Evolutionary conservation across 2,329 filamentous ascomycete species (phyloP).

Genomic region (Helotiales sp.): DNA sequence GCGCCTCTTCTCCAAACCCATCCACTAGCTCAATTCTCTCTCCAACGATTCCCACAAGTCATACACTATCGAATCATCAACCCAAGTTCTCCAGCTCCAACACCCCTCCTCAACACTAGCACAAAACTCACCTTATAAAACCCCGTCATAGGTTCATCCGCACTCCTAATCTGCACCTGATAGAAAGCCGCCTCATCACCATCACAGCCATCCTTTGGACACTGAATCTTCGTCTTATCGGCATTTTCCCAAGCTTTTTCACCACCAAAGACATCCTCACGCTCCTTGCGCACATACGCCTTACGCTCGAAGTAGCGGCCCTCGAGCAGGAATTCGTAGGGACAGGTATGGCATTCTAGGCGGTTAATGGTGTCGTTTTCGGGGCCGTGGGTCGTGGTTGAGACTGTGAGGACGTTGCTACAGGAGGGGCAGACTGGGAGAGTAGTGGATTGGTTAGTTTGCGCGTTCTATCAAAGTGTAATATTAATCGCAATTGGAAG

Average conservation of each 20-base stretch:
- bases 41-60: conserved; percentile 68
- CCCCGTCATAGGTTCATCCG: conserved; percentile 97
- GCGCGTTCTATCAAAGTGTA: background rate
- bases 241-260: conserved; percentile 90
- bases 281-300: conserved; percentile 80
- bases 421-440: conserved; percentile 77
- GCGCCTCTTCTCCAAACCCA: background rate
- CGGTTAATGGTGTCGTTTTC: conserved; percentile 63
- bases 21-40: conserved; percentile 58
- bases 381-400: conserved; percentile 42
- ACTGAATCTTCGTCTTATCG: conserved; percentile 82
- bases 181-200: conserved; percentile 90
- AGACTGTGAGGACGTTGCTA: conserved; percentile 82
- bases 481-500: background rate
- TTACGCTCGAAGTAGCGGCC: conserved; percentile 80
- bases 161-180: conserved; percentile 96
- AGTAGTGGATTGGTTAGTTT: conserved; percentile 25
- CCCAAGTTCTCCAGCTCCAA: conserved; percentile 31
- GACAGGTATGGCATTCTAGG: conserved; percentile 94
- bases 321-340: conserved; percentile 85
- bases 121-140: conserved; percentile 76
- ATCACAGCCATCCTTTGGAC: conserved; percentile 78
- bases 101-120: background rate
- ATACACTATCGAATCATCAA: conserved; percentile 58
- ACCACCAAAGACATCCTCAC: conserved; percentile 89